Base-by-base conservation (phyloP, 2,329 filamentous ascomycete genomes). In the Ascosphaera apis region DNA sequence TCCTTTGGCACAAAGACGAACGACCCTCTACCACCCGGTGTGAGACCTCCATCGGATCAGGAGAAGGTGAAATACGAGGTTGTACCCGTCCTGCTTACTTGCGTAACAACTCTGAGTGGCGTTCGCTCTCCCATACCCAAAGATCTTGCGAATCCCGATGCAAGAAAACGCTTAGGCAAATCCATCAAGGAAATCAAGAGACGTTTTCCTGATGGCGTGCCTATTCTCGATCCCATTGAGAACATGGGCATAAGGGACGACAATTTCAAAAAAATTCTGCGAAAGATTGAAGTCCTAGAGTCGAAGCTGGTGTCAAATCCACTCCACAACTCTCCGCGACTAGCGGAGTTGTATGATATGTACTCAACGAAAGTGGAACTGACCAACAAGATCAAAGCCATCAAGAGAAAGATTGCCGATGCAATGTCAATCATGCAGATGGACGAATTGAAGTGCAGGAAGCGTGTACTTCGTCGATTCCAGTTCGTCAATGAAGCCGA, bases 271-370 rank as follows among this genome's bases (percentile, higher is more conserved):
- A 82, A 83, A 52, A 69, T 93, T 3, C 67, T 95, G 9, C 58
- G 71, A 56, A 95, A 95, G 69, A 93, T 98, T 41, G 88, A 98
- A 57, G 80, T 95, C 8, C 69, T 98, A 2, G 88, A 98, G 57
- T 88, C 86, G 3, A 75, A 81, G 36, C 63, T 98, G 15, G 60
- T 95, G 18, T 70, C 80, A 11, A 95, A 92, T 53, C 83, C 86
- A 3, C 66, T 98, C 12, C 86, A 98, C 54, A 79, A 86, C 40
- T 92, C 84, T 3, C 81, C 84, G 2, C 69, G 82, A 23, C 63
- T 98, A 7, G 71, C 77, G 0, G 76, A 76, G 35, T 66, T 95
- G 2, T 98, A 88, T 65, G 73, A 84, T 31, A 77, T 83, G 52
- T 95, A 93, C 52, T 70, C 74, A 13, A 64, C 64, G 42, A 98